These are phyloP conservation scores for Pythium pyrilobum DNA, from an alignment of 352 stramenopile genomes.

Conservation along the genomic window DNA sequence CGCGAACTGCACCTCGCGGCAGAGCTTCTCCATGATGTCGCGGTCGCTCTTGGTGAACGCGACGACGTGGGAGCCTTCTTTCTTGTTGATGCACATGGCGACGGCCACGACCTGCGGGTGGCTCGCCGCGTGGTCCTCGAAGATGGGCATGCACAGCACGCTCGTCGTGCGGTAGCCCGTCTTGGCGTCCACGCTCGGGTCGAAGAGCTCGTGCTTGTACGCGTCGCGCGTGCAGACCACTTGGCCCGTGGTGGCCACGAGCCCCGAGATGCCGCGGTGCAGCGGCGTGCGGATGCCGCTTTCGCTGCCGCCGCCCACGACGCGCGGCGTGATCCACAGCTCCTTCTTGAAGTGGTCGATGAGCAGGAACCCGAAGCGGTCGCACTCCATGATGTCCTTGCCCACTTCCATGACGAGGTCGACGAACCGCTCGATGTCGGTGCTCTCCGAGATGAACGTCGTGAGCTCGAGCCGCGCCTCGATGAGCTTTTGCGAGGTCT, in stretches of 20 bases:
- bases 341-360: conserved; percentile 77
- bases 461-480: conserved; percentile 57
- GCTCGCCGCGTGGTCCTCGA: conserved; percentile 51
- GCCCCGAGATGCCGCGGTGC: conserved; percentile 59
- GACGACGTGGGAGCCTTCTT: conserved; percentile 60
- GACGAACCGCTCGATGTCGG: conserved; percentile 59
- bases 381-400: conserved; percentile 71
- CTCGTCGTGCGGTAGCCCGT: conserved; percentile 75
- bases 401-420: conserved; percentile 69
- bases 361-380: conserved; percentile 62
- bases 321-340: conserved; percentile 63
- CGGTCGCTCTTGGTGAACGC: conserved; percentile 56
- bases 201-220: conserved; percentile 71
- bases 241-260: conserved; percentile 58
- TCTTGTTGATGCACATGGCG: conserved; percentile 91
- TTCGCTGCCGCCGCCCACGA: conserved; percentile 26
- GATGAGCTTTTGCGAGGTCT: conserved; percentile 66
- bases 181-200: conserved; percentile 58
- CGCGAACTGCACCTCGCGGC: conserved; percentile 61
- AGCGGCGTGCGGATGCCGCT: conserved; percentile 49
- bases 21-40: conserved; percentile 54
- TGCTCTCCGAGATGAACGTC: conserved; percentile 53
- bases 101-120: conserved; percentile 53
- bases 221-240: conserved; percentile 54
- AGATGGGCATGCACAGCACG: conserved; percentile 68